These are phyloP conservation scores for Lactarius akahatsu DNA, from an alignment of 768 basidiomycete genomes.

Conservation along the genomic window DNA sequence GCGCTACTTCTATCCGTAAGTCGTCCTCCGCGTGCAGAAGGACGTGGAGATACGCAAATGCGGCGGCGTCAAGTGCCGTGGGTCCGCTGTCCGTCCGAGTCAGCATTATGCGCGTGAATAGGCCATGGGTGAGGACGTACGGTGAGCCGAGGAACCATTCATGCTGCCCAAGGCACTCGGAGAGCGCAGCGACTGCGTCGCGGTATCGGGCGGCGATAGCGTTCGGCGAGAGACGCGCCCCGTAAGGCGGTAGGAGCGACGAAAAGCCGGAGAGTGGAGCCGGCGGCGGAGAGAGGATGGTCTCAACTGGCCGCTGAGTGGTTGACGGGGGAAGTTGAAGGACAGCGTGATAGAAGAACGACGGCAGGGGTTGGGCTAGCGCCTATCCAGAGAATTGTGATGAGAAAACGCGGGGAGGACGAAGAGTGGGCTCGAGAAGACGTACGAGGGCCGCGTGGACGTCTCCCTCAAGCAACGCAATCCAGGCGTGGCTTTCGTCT, in stretches of 20 bases:
- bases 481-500: conserved; percentile 82
- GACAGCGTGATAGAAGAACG: conserved; percentile 43
- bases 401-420: conserved; percentile 17
- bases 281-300: conserved; percentile 62
- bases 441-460: conserved; percentile 74
- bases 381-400: conserved; percentile 38
- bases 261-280: conserved; percentile 68
- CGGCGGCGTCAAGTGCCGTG: conserved; percentile 77
- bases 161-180: conserved; percentile 71
- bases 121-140: conserved; percentile 41
- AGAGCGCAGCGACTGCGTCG: conserved; percentile 70
- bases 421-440: conserved; percentile 7
- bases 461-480: conserved; percentile 70
- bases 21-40: conserved; percentile 48
- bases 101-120: conserved; percentile 3
- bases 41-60: conserved; percentile 77
- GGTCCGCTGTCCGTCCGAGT: conserved; percentile 50
- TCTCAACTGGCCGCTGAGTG: conserved; percentile 40
- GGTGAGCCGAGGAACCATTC: conserved; percentile 78
- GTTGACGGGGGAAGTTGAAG: conserved; percentile 40
- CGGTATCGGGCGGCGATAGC: conserved; percentile 58
- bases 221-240: conserved; percentile 51
- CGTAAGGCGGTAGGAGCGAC: conserved; percentile 60
- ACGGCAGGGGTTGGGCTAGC: conserved; percentile 47
- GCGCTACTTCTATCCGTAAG: conserved; percentile 63